Base-by-base conservation (phyloP, 2,329 filamentous ascomycete genomes). In the Microsporum ferrugineum region DNA sequence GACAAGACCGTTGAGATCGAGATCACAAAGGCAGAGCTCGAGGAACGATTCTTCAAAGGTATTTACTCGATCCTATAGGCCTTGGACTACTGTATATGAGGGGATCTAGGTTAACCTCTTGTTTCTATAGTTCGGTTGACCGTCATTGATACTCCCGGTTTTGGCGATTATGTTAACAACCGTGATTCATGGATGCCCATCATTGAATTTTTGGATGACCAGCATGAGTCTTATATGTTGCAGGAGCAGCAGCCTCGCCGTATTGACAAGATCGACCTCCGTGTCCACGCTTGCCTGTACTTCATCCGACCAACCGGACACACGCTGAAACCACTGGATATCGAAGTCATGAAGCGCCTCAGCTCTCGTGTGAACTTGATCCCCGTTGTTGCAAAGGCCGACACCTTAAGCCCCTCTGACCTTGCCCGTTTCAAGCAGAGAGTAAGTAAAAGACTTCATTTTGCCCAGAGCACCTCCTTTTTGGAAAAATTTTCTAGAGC, bases 11-110 rank as follows among this genome's bases (percentile, higher is more conserved):
- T 99, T 67, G 95, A 99, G 82, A 99, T 99, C 70, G 94, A 99
- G 79, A 99, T 99, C 75, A 99, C 94, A 77, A 99, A 99, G 84
- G 94, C 94, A 63, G 94, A 99, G 82, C 82, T 99, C 66, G 94
- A 99, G 80, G 94, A 99, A 87, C 99, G 99, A 82, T 99, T 99
- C 84, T 99, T 99, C 88, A 99, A 99, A 84, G 92, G 92, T 96
- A 81, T 51, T n/a, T n/a, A 34, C 31, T 45, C 29, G 29, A n/a
- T 27, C 34, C n/a, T n/a, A 39, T 29, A 12, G 27, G 14, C 6
- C 14, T 23, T 55, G 17, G 23, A 12, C 5, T n/a, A 17, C 34
- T 7, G 10, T 7, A 3, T 59, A 5, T 27, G 33, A 14, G 17
- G n/a, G 17, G 5, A 49, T 23, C 4, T 59, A 51, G 31, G 60